Conservation (phyloP, 2,329 filamentous ascomycete genomes). For the Colletotrichum eremochloae region DNA sequence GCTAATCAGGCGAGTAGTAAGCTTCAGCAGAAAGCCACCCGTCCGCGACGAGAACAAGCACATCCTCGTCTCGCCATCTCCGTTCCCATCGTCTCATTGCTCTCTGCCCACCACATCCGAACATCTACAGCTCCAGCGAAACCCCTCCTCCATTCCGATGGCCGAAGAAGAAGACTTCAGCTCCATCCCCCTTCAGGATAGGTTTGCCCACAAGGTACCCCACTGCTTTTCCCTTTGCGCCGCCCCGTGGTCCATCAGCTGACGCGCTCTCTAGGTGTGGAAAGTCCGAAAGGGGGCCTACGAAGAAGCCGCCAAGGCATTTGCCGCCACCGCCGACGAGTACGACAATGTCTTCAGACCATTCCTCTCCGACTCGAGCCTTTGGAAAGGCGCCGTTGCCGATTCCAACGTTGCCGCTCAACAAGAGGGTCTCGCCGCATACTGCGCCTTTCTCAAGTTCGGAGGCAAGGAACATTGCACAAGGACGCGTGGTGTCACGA, state of each 20-base stretch:
- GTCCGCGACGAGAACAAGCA: constrained; percentile 29
- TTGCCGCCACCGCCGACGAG: constrained; percentile 87
- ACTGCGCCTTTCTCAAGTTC: constrained; percentile 94
- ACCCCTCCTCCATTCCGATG: constrained; percentile 63
- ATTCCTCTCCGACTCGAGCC: constrained; percentile 83
- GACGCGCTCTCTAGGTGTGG: constrained; percentile 74
- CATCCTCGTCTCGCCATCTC: neutral
- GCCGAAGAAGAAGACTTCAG: constrained; percentile 90
- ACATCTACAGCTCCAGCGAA: constrained; percentile 1
- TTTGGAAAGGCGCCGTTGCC: constrained; percentile 93
- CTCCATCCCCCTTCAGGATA: constrained; percentile 81
- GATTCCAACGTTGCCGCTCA: constrained; percentile 98
- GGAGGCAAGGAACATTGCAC: constrained; percentile 84
- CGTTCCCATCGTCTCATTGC: neutral
- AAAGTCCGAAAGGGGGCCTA: constrained; percentile 97
- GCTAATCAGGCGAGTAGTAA: constrained; percentile 38
- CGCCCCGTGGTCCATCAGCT: constrained; percentile 18
- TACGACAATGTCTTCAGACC: constrained; percentile 87
- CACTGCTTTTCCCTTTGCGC: neutral
- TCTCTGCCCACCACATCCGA: neutral
- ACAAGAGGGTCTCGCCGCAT: constrained; percentile 87
- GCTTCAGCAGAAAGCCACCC: constrained; percentile 29
- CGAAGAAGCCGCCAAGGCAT: constrained; percentile 90
- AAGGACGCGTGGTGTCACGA: constrained; percentile 81
- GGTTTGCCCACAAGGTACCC: constrained; percentile 84